Evolutionary conservation across 2,329 filamentous ascomycete genomes (phyloP), one percentile per base, ranked within the genome.

Genomic region (Capronia americana): DNA sequence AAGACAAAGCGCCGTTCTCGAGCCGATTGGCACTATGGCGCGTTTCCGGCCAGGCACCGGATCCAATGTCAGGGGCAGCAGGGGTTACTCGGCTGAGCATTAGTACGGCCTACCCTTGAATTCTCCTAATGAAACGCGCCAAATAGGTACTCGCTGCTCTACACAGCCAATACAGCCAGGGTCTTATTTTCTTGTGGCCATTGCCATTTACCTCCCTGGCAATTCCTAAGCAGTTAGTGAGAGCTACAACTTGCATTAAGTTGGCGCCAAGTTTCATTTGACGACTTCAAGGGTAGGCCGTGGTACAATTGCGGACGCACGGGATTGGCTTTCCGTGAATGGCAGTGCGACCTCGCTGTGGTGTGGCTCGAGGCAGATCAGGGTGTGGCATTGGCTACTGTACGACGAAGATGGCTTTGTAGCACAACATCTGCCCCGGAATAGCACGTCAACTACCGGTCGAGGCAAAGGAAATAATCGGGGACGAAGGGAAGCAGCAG

Each of bases 401-500:
- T 41, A 41, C 38, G 38, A 41, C 14, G 38, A 6, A 41, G 14
- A 41, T 17, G 12, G 12, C 38, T n/a, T 17, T 0, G 14, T 17
- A 41, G 38, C 17, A 41, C 38, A 17, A 6, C 38, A 6, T 41
- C 38, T n/a, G 5, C 7, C 17, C 34, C 3, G 38, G 38, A 41
- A 17, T 38, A 41, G 38, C 12, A 34, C 32, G 32, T n/a, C n/a
- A n/a, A n/a, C n/a, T n/a, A n/a, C n/a, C 30, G 30, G 4, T 10
- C 2, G 32, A 6, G 32, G 14, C 38, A n/a, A 41, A 44, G 38
- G 14, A 12, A 44, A 44, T n/a, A 44, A n/a, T 5, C 38, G 38
- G 46, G 48, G 48, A 26, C 48, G 48, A 51, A 51, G 23, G 48
- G 48, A 51, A 51, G 20, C n/a, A 10, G 46, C 38, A 41, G 20